Evolutionary conservation across 306 rosid species (phyloP).

Genomic region (Quercus berberidifolia): DNA sequence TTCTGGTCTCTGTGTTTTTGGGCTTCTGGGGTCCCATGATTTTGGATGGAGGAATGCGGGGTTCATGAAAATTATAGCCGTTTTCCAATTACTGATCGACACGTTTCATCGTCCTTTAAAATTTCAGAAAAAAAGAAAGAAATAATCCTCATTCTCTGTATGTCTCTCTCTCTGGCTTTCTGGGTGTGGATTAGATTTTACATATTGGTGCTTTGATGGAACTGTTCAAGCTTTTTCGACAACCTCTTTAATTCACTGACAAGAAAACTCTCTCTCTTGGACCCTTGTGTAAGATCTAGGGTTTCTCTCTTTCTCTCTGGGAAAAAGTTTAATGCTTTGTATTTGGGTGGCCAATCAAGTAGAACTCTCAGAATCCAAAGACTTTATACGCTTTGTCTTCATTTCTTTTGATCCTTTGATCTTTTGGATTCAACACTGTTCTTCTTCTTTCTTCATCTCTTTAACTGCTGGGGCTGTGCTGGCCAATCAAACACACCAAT

Average conservation of each 20-base stretch:
- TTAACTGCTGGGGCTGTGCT: not conserved
- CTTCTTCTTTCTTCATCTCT: not conserved
- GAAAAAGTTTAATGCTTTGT: not conserved
- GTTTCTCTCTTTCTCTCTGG: conserved; percentile 2
- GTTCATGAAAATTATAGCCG: not conserved
- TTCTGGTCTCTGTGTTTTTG: not conserved
- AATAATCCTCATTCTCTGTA: not conserved
- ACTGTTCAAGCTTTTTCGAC: conserved; percentile 33
- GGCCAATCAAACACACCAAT: not conserved
- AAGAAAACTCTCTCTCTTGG: conserved; percentile 26
- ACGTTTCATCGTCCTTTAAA: conserved; percentile 29
- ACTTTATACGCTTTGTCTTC: conserved; percentile 16
- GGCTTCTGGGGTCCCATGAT: not conserved
- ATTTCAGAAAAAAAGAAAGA: no score
- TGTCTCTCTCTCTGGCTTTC: not conserved
- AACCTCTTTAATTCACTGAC: not conserved
- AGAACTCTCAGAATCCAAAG: not conserved
- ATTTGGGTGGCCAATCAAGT: not conserved
- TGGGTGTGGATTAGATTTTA: conserved; percentile 21
- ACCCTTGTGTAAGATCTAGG: conserved; percentile 63
- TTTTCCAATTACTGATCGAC: conserved; percentile 26
- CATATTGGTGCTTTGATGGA: conserved; percentile 18
- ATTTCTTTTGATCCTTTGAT: conserved; percentile 28
- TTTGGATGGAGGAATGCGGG: conserved; percentile 9
- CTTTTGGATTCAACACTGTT: conserved; percentile 40